A percentile compares a stretch with the other conserved stretches of the same genome.
phyloP scores from a whole-genome alignment of 139 green algal genomes.

The Astrephomene gubernaculifera region DNA sequence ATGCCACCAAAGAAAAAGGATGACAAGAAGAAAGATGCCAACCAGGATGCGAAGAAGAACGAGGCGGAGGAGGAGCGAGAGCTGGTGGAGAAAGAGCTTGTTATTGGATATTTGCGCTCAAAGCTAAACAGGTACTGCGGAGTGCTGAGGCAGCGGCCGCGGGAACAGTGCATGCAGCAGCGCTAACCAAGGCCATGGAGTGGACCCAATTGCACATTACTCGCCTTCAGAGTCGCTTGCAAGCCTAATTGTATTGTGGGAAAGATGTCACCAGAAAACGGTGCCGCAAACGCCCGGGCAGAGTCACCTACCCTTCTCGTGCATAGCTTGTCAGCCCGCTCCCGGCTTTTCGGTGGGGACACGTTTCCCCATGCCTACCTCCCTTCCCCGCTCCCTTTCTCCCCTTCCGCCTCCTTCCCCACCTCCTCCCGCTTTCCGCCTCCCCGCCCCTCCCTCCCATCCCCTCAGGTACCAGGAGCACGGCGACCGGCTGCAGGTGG shows the following conservation, averaged over 20 bases:
- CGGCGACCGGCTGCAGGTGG: conserved; percentile 72
- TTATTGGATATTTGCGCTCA: conserved; percentile 78
- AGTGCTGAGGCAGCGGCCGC: too few species aligned
- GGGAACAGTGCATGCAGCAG: too few species aligned
- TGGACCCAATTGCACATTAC: too few species aligned
- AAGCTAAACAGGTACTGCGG: conserved; percentile 68
- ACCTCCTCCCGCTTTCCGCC: not conserved
- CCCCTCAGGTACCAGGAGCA: conserved; percentile 72
- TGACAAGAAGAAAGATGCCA: conserved; percentile 49
- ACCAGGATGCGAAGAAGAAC: conserved; percentile 48
- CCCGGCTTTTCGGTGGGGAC: too few species aligned
- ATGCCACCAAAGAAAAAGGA: conserved; percentile 81
- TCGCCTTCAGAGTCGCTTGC: too few species aligned
- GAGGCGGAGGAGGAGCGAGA: conserved; percentile 74
- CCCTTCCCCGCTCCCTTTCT: not conserved
- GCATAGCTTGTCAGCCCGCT: too few species aligned
- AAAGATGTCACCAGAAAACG: too few species aligned
- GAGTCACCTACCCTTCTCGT: too few species aligned
- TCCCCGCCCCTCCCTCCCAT: not conserved
- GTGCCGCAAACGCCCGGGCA: too few species aligned
- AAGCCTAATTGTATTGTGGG: too few species aligned
- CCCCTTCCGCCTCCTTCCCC: not conserved
- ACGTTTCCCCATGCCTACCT: too few species aligned
- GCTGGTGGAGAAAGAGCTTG: conserved; percentile 81
- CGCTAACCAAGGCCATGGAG: too few species aligned